These are phyloP conservation scores for Anastatica hierochuntica DNA, from an alignment of 345 rosid species.

Conservation along the genomic window DNA sequence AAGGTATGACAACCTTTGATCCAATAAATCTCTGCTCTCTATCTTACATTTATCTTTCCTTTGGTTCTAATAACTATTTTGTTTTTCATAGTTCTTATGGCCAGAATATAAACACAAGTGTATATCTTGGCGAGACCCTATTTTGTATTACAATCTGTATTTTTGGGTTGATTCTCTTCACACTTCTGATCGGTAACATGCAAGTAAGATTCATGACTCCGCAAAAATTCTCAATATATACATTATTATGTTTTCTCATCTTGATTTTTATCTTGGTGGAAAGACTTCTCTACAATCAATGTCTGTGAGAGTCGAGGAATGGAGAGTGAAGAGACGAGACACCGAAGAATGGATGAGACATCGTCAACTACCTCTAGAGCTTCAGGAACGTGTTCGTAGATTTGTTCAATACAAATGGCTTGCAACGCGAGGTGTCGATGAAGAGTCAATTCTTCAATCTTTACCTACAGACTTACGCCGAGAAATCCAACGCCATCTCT, in stretches of 20 bases:
- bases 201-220: conserved; percentile 56
- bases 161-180: conserved; percentile 55
- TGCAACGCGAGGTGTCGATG: conserved; percentile 88
- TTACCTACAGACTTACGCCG: conserved; percentile 82
- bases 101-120: conserved; percentile 65
- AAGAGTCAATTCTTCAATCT: conserved; percentile 64
- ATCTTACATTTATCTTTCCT: not conserved
- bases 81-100: conserved; percentile 64
- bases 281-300: conserved; percentile 83
- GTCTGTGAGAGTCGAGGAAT: conserved; percentile 77
- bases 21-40: not conserved
- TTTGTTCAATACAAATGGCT: conserved; percentile 89
- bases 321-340: conserved; percentile 82
- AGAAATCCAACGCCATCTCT: conserved; percentile 83
- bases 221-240: not conserved
- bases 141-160: conserved; percentile 64
- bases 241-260: conserved; percentile 10
- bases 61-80: not conserved
- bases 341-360: conserved; percentile 98
- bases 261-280: conserved; percentile 8
- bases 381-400: conserved; percentile 69
- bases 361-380: conserved; percentile 69
- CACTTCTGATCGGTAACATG: conserved; percentile 89
- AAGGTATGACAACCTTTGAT: conserved; percentile 34
- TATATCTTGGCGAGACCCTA: conserved; percentile 62